Conservation (phyloP, 139 green algal genomes). For the Closterium sp. region DNA sequence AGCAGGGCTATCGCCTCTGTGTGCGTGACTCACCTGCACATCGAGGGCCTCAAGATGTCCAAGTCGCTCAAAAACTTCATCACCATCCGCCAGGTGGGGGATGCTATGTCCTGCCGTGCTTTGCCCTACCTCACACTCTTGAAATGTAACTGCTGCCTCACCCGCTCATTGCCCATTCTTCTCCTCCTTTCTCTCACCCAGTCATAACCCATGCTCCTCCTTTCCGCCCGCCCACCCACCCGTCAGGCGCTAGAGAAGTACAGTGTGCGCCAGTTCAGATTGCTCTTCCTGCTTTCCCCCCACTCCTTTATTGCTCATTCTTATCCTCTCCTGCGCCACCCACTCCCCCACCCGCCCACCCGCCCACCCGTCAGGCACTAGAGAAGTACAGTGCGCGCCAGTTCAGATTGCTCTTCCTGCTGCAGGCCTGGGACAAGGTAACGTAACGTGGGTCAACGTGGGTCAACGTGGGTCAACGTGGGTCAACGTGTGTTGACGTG, state of each 20-base stretch:
- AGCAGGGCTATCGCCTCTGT: too few relatives aligned
- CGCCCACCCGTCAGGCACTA: too few relatives aligned
- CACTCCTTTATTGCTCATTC: too few relatives aligned
- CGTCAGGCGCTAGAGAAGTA: constrained; percentile 49
- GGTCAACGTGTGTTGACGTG: too few relatives aligned
- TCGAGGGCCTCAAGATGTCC: constrained; percentile 97
- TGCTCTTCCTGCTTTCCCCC: constrained; percentile 77
- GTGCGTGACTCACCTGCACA: constrained; percentile 91
- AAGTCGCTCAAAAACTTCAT: constrained; percentile 99
- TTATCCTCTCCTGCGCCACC: too few relatives aligned
- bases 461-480: too few relatives aligned
- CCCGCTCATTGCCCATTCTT: not conserved
- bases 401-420: constrained; percentile 91
- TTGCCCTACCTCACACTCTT: not conserved
- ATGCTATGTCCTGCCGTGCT: not conserved
- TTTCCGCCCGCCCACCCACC: too few relatives aligned
- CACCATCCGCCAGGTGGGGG: constrained; percentile 72
- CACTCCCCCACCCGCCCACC: too few relatives aligned
- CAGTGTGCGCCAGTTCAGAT: constrained; percentile 82
- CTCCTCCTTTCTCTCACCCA: not conserved
- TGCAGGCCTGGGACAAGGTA: constrained; percentile 84
- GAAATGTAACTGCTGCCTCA: not conserved
- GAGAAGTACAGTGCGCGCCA: constrained; percentile 75
- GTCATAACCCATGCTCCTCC: not conserved
- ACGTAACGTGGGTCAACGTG: too few relatives aligned